Conservation (phyloP, 306 rosid species). For the Pyrus betulifolia region DNA sequence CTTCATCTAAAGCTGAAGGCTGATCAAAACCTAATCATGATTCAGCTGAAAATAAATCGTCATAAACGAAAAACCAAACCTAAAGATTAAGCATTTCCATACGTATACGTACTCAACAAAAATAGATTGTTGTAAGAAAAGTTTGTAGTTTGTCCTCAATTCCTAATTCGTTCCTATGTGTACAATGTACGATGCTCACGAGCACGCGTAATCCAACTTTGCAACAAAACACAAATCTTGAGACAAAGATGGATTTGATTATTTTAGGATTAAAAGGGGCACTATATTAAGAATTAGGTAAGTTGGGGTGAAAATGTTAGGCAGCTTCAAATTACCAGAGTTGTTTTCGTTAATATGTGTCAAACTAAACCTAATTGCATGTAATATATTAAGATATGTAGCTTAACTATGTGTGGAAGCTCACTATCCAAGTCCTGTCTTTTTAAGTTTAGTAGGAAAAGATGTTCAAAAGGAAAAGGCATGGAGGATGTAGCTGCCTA, state of each 20-base stretch:
- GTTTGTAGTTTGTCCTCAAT: not conserved
- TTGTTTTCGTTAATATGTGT: not conserved
- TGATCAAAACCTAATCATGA: not conserved
- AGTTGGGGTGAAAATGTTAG: constrained; percentile 23
- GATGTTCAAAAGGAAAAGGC: not conserved
- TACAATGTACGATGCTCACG: not conserved
- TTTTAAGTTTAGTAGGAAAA: constrained; percentile 13
- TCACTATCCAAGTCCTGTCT: constrained; percentile 10
- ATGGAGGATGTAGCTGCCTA: not conserved
- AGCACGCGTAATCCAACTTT: not conserved
- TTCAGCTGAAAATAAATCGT: not conserved
- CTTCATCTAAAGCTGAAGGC: not conserved
- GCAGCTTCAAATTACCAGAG: constrained; percentile 11
- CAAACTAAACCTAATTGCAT: constrained; percentile 18
- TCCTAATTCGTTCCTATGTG: not conserved
- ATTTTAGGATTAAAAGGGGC: constrained; percentile 1
- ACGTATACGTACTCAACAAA: not conserved
- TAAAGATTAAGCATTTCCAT: not conserved
- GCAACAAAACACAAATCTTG: not conserved
- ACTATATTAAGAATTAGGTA: constrained; percentile 20
- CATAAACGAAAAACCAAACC: not conserved
- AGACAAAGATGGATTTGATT: not conserved
- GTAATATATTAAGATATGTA: constrained; percentile 5
- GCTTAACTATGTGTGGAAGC: constrained; percentile 27
- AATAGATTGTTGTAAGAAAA: not conserved